phyloP scores from a whole-genome alignment of 2,329 filamentous ascomycete genomes.

The Falciphora oryzae region DNA sequence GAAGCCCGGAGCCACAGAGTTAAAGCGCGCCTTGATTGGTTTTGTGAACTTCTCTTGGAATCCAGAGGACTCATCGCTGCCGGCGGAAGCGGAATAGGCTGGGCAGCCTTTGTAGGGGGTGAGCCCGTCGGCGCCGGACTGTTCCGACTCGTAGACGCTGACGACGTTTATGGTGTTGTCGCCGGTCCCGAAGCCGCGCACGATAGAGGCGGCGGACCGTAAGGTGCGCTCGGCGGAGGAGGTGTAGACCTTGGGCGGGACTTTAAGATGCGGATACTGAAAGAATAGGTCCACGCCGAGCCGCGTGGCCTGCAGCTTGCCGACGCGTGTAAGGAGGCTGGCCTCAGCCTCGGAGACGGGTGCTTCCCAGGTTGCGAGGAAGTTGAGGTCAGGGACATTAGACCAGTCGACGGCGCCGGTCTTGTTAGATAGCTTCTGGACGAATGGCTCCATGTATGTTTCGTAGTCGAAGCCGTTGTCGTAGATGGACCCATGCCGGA shows the following conservation, averaged over 20 bases:
- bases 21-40: constrained; percentile 53
- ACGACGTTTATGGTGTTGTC: constrained; percentile 49
- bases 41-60: constrained; percentile 52
- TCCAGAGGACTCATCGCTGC: constrained; percentile 46
- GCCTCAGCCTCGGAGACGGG: constrained; percentile 51
- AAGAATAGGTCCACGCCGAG: constrained; percentile 53
- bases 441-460: constrained; percentile 49
- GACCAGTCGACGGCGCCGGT: constrained; percentile 46
- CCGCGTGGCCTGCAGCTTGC: constrained; percentile 53
- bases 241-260: constrained; percentile 53
- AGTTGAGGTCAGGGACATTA: constrained; percentile 47
- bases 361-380: constrained; percentile 49
- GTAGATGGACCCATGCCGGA: constrained; percentile 55
- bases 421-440: constrained; percentile 53
- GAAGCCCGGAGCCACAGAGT: constrained; percentile 46
- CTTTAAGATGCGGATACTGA: constrained; percentile 48
- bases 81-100: constrained; percentile 52
- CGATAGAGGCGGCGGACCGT: constrained; percentile 52
- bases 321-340: constrained; percentile 55
- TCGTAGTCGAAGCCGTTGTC: constrained; percentile 55
- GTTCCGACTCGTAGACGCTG: constrained; percentile 48
- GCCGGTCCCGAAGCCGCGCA: constrained; percentile 47
- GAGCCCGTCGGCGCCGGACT: constrained; percentile 52
- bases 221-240: constrained; percentile 57
- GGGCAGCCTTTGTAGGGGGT: constrained; percentile 62